phyloP scores from a whole-genome alignment of 768 basidiomycete genomes.

The Calocera cornea region DNA sequence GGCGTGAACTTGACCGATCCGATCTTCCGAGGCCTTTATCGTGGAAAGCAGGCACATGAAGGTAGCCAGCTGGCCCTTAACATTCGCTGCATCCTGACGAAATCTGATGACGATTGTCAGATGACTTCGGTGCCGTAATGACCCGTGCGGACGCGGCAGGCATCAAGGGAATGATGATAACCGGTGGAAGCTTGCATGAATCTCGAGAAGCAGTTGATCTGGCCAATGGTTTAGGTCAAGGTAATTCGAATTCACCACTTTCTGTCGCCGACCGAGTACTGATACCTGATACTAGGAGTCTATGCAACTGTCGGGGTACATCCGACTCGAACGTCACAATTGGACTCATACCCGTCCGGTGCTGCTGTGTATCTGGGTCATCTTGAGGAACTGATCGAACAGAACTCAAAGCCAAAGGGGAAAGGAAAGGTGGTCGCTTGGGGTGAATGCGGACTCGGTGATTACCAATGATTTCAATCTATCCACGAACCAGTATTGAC shows the following conservation, averaged over 20 bases:
- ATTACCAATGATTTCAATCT: conserved; percentile 8
- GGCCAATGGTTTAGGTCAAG: conserved; percentile 41
- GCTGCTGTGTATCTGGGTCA: conserved; percentile 46
- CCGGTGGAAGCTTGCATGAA: conserved; percentile 56
- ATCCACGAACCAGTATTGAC: background rate
- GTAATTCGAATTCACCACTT: background rate
- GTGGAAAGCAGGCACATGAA: conserved; percentile 27
- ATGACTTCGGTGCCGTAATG: conserved; percentile 50
- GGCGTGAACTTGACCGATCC: conserved; percentile 32
- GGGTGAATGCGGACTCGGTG: conserved; percentile 71
- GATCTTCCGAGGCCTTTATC: conserved; percentile 28
- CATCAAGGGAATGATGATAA: conserved; percentile 59
- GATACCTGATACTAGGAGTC: conserved; percentile 30
- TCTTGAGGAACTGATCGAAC: conserved; percentile 40
- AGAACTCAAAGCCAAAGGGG: conserved; percentile 32
- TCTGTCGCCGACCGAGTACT: background rate
- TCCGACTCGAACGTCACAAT: conserved; percentile 60
- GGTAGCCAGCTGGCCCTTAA: conserved; percentile 13
- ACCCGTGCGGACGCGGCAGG: conserved; percentile 44
- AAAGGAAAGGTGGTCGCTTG: conserved; percentile 52
- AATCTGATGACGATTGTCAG: conserved; percentile 22
- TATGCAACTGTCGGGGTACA: conserved; percentile 71
- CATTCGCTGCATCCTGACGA: background rate
- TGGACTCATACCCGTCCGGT: conserved; percentile 43
- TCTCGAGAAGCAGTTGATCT: conserved; percentile 45